Base-by-base conservation (phyloP, 2,329 filamentous ascomycete genomes). In the Chrysoporthe cubensis region DNA sequence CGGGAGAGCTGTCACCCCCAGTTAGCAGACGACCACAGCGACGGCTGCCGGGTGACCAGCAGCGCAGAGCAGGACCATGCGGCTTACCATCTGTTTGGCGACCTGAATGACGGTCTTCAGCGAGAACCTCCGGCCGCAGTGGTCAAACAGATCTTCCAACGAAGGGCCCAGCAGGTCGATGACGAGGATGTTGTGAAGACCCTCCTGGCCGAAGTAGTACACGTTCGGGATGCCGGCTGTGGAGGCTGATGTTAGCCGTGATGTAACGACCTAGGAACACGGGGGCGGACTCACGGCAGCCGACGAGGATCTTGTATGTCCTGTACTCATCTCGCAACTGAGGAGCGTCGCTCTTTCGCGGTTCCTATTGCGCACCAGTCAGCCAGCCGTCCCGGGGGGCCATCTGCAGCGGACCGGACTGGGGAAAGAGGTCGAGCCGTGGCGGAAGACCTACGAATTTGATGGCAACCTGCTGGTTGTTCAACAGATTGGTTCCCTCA, bases 51-150 rank as follows among this genome's bases (percentile, higher is more conserved):
- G 37, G n/a, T 37, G 34, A 64, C 16, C 46, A 64, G 52, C 26
- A 16, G n/a, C n/a, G 34, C 34, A 4, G 8, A 2, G 7, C 48
- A 62, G 46, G 26, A 63, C 11, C 16, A 6, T 65, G 6, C 42
- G 57, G 81, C 84, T 65, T 79, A 94, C 91, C 96, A 98, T 98
- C 80, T 99, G 95, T 83, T 98, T 98, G 57, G 96, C 95, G 67
- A 98, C 94, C 96, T 98, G 97, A 71, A 98, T 94, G 14, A 97
- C 95, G 0, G 96, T 99, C 87, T 99, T 98, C 79, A 95, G 94
- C 7, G 92, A 90, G 82, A 99, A 99, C 74, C 94, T 90, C 74
- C 95, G 88, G 77, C 96, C 96, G 84, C 95, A 99, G 81, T 97
- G 94, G 78, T 99, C 95, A 78, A 99, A 99, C 26, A 99, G 87